Evolutionary conservation across 106 monocot genomes (phyloP), one percentile per base, ranked within the genome.

Genomic region (Phalaenopsis aphrodite): DNA sequence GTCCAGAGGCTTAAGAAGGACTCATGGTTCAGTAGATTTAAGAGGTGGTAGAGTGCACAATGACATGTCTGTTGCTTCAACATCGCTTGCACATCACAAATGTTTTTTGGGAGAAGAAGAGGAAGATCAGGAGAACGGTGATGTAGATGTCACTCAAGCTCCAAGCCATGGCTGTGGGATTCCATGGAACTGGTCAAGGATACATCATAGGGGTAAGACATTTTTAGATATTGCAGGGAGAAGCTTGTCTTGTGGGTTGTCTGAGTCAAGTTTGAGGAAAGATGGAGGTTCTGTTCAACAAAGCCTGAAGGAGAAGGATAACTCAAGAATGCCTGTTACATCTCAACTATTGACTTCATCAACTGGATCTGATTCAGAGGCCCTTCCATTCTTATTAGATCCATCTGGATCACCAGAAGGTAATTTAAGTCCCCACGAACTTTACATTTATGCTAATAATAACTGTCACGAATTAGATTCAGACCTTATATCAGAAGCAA

Each of bases 151-250:
- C 6, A 48, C 84, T 55, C 79, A 78, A 71, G 92, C 81, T 81
- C 84, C 86, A 16, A 88, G 86, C 76, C 86, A 93, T 82, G 93
- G 84, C 41, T 99, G 99, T 79, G 99, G 99, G 65, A 88, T 99
- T 82, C 99, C 91, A 6, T 93, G 90, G 91, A 95, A 95, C 66
- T 99, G 99, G 99, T 99, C 95, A 24, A 89, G 94, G 61, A 90
- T 98, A 81, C 98, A 98, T 66, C 75, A 98, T 67, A 89, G 89
- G 75, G 89, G 98, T 37, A 94, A 87, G 76, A 85, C 88, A 21
- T 85, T 98, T 74, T 82, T 98, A 19, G 94, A 94, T 85, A 88
- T 83, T 56, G 95, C 95, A n/a, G 95, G 95, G 38, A 84, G 89
- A 86, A 94, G 94, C 87, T 85, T 94, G 46, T 88, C 98, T 4